Conservation (phyloP, 768 basidiomycete species). For the Tricholoma terreum region DNA sequence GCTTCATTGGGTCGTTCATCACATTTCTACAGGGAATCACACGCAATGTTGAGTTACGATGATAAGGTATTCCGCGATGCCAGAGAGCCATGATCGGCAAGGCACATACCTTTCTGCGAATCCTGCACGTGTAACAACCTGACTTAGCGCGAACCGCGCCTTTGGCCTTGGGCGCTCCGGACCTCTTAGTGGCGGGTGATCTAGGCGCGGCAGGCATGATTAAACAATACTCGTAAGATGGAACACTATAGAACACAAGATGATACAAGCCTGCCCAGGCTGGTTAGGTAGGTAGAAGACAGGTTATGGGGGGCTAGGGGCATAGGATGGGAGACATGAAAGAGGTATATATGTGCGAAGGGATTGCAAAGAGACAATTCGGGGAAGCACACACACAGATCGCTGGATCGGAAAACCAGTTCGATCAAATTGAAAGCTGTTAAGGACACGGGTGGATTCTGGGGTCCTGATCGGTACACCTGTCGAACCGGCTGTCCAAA, state of each 20-base stretch:
- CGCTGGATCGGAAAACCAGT: conserved; percentile 11
- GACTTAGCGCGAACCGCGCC: conserved; percentile 83
- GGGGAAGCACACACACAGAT: conserved; percentile 11
- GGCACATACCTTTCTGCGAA: conserved; percentile 68
- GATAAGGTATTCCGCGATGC: conserved; percentile 4
- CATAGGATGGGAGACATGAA: conserved; percentile 23
- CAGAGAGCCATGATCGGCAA: conserved; percentile 16
- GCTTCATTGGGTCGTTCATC: conserved; percentile 66
- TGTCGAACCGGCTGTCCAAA: conserved; percentile 4
- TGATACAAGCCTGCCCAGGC: conserved; percentile 4
- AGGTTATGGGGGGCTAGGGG: conserved; percentile 15
- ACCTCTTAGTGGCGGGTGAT: conserved; percentile 39
- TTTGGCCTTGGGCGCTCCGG: conserved; percentile 68
- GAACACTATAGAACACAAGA: conserved; percentile 9
- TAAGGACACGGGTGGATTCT: conserved; percentile 7
- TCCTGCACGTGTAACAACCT: conserved; percentile 86
- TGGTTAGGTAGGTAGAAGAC: conserved; percentile 13
- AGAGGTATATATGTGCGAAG: conserved; percentile 32
- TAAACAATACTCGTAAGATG: conserved; percentile 10
- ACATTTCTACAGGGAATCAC: conserved; percentile 60
- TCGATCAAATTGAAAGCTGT: conserved; percentile 8
- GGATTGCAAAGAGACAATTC: conserved; percentile 21
- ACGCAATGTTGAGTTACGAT: conserved; percentile 19
- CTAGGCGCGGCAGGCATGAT: conserved; percentile 42
- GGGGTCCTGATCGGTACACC: conserved; percentile 20